Evolutionary conservation across 371 early-diverging fungal species (phyloP), one percentile per base, ranked within the genome.

Genomic region (Sporodiniella umbellata): DNA sequence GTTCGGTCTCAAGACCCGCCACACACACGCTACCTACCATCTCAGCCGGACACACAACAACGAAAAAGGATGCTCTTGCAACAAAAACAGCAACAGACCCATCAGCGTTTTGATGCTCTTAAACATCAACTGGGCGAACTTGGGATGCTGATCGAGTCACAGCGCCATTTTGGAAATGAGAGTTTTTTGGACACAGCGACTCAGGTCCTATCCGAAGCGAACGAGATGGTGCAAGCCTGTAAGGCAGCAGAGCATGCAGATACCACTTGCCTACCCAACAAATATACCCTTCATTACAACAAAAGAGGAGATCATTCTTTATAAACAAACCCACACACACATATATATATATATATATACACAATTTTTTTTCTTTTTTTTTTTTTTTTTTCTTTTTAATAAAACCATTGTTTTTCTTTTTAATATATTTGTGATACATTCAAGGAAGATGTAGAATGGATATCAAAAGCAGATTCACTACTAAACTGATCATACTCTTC

Each of bases 211-310:
- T 40, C 68, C 8, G 54, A 53, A 11, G 76, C 70, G 21, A 57
- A 70, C 8, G 76, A 72, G 26, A 69, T 75, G 70, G 23, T 75
- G 30, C 38, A 33, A 3, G 70, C 76, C 1, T 75, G 72, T 45
- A 56, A 53, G 42, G 40, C 57, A 2, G 46, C 28, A 6, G 75
- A 70, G 1, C 21, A 43, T 6, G 33, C 45, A 14, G 54, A 53
- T 30, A 33, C 45, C 24, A 22, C 23, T 23, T 25, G 45, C 35
- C 48, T 53, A 52, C 47, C 48, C 15, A 73, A 64, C 54, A 70
- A 74, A 49, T 74, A 68, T 66, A 70, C 68, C 56, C 53, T 61
- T 7, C 64, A 68, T 53, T 74, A 63, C 47, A 69, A 61, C 35
- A 61, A 61, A 48, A 51, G 47, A 23, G 62, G 50, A 17, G 56